A percentile compares a stretch with the other conserved stretches of the same genome.
phyloP scores from a whole-genome alignment of 352 stramenopile genomes.

The Pythium utonaiense region DNA sequence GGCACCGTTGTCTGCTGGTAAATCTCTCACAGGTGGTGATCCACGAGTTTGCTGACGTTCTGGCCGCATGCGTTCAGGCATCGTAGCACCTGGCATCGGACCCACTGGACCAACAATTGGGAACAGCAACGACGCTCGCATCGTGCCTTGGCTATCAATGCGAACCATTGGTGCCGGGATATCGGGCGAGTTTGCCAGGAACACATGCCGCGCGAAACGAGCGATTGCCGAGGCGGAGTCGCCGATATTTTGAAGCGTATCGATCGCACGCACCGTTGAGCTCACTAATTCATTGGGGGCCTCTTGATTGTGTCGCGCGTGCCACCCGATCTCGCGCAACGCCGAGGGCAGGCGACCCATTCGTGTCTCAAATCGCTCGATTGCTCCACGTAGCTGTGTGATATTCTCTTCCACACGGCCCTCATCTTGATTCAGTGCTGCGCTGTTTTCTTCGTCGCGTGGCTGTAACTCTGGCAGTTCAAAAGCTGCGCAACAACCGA shows the following conservation, averaged over 20 bases:
- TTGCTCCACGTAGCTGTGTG: slow-evolving; percentile 7
- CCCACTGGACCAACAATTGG: slow-evolving; percentile 10
- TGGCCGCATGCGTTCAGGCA: background rate
- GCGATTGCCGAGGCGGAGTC: slow-evolving; percentile 22
- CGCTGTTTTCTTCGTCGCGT: slow-evolving; percentile 5
- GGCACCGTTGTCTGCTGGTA: background rate
- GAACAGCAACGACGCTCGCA: slow-evolving; percentile 23
- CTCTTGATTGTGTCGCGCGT: slow-evolving; percentile 17
- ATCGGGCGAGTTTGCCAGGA: slow-evolving; percentile 22
- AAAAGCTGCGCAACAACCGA: slow-evolving; percentile 2
- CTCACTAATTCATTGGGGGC: slow-evolving; percentile 22
- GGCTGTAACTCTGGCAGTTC: slow-evolving; percentile 13
- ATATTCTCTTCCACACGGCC: slow-evolving; percentile 11
- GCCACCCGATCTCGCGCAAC: slow-evolving; percentile 18
- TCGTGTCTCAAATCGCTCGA: slow-evolving; percentile 19
- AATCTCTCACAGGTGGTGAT: background rate
- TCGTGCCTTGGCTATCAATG: slow-evolving; percentile 18
- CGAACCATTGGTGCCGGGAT: slow-evolving; percentile 17
- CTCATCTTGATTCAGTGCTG: slow-evolving; percentile 14
- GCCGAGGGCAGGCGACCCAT: slow-evolving; percentile 20
- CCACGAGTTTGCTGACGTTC: slow-evolving; percentile 13
- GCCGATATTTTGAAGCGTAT: slow-evolving; percentile 23
- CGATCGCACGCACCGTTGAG: slow-evolving; percentile 20
- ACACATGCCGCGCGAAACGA: slow-evolving; percentile 25
- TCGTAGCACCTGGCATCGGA: background rate